These are phyloP conservation scores for Massariosphaeria phaeospora DNA, from an alignment of 495 filamentous ascomycete species.

Conservation along the genomic window DNA sequence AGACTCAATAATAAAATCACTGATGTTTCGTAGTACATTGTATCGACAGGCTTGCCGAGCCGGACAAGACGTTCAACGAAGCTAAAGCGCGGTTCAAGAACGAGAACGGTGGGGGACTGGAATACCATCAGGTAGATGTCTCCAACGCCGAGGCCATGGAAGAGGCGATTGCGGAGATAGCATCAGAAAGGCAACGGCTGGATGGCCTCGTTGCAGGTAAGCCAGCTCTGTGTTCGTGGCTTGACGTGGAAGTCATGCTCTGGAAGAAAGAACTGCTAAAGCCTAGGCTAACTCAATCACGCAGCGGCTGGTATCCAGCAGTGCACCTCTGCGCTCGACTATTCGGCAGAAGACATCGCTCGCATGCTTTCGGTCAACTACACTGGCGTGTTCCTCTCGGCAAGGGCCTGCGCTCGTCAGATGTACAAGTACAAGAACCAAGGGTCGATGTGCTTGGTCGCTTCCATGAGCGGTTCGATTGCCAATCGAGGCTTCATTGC, in stretches of 20 bases:
- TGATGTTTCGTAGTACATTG: conserved; percentile 51
- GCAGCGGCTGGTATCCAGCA: conserved; percentile 45
- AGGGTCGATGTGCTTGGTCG: conserved; percentile 69
- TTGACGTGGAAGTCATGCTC: background rate
- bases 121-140: conserved; percentile 63
- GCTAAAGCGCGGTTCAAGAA: conserved; percentile 47
- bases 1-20: background rate
- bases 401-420: conserved; percentile 64
- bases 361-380: conserved; percentile 72
- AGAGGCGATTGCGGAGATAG: conserved; percentile 50
- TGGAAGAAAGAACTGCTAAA: no score
- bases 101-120: conserved; percentile 52
- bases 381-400: conserved; percentile 71
- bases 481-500: conserved; percentile 66
- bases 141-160: conserved; percentile 55
- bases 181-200: conserved; percentile 50
- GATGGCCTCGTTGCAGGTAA: conserved; percentile 67
- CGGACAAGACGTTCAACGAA: conserved; percentile 49
- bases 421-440: conserved; percentile 70
- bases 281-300: conserved; percentile 1
- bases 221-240: background rate
- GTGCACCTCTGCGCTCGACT: conserved; percentile 42
- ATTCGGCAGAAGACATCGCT: conserved; percentile 60
- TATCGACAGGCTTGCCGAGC: conserved; percentile 53
- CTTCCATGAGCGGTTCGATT: conserved; percentile 67